These are phyloP conservation scores for Clarireedia hainanense DNA, from an alignment of 2,329 filamentous ascomycete genomes.

Conservation along the genomic window DNA sequence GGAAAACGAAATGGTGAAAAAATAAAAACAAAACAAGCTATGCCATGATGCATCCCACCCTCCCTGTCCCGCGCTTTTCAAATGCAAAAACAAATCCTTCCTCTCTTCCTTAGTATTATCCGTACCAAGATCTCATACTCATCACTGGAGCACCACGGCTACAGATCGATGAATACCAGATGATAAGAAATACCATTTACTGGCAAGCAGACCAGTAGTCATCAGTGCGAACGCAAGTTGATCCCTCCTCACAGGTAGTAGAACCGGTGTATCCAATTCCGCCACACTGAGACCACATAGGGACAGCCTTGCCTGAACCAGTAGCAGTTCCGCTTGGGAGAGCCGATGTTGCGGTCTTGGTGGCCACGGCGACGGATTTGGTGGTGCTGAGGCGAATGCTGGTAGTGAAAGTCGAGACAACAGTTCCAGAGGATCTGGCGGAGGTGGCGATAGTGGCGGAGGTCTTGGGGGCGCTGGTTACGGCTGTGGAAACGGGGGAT, in stretches of 20 bases:
- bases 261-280: conserved; percentile 16
- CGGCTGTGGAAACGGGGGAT: not conserved
- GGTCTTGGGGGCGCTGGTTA: not conserved
- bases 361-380: not conserved
- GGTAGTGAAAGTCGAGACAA: not conserved
- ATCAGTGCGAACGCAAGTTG: conserved; percentile 15
- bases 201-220: conserved; percentile 9
- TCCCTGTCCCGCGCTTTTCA: not conserved
- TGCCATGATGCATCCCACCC: no score
- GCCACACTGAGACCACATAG: conserved; percentile 19
- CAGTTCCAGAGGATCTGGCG: not conserved
- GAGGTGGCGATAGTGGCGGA: not conserved
- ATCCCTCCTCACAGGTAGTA: conserved; percentile 12
- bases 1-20: no score
- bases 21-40: no score
- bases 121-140: not conserved
- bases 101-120: not conserved
- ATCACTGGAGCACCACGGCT: no score
- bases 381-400: not conserved
- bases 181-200: not conserved
- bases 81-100: not conserved
- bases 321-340: not conserved
- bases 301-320: not conserved
- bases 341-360: not conserved
- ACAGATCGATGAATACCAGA: not conserved